Evolutionary conservation across 2,329 filamentous ascomycete genomes (phyloP).

Genomic region (Lachnellula hyalina): DNA sequence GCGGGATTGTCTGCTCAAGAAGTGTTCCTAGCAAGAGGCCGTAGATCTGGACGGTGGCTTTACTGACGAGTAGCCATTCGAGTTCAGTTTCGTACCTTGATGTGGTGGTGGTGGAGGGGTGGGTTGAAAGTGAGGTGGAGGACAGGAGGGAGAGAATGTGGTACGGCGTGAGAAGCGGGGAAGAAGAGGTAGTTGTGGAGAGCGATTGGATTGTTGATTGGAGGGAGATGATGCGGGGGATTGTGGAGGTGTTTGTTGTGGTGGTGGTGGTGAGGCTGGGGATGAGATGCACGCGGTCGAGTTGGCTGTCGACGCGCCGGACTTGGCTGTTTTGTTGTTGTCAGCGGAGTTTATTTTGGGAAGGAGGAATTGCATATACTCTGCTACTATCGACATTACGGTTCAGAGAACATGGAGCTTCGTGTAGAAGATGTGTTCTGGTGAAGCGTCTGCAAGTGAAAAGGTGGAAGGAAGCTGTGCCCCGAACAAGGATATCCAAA

Average conservation of each 20-base stretch:
- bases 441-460: neutral
- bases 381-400: slow-evolving; percentile 42
- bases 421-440: neutral
- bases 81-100: slow-evolving; percentile 64
- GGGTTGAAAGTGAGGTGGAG: too few relatives aligned
- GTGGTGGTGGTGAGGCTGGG: slow-evolving; percentile 37
- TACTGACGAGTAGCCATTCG: slow-evolving; percentile 86
- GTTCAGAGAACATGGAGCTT: slow-evolving; percentile 10
- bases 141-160: slow-evolving; percentile 57
- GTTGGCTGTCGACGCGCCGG: slow-evolving; percentile 57
- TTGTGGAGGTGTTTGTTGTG: slow-evolving; percentile 19
- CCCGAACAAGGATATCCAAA: neutral
- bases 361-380: slow-evolving; percentile 32
- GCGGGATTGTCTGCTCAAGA: slow-evolving; percentile 73
- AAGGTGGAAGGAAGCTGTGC: neutral
- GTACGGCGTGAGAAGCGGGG: slow-evolving; percentile 53
- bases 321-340: slow-evolving; percentile 40
- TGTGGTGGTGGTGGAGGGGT: too few relatives aligned
- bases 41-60: slow-evolving; percentile 87
- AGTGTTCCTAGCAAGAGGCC: slow-evolving; percentile 73
- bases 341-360: neutral
- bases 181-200: slow-evolving; percentile 62
- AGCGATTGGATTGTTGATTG: slow-evolving; percentile 65
- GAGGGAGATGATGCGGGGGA: slow-evolving; percentile 53
- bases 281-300: slow-evolving; percentile 55